Evolutionary conservation across 805 yeast genomes (phyloP), one percentile per base, ranked within the genome.

Genomic region (Pichia rugopelliculosa): DNA sequence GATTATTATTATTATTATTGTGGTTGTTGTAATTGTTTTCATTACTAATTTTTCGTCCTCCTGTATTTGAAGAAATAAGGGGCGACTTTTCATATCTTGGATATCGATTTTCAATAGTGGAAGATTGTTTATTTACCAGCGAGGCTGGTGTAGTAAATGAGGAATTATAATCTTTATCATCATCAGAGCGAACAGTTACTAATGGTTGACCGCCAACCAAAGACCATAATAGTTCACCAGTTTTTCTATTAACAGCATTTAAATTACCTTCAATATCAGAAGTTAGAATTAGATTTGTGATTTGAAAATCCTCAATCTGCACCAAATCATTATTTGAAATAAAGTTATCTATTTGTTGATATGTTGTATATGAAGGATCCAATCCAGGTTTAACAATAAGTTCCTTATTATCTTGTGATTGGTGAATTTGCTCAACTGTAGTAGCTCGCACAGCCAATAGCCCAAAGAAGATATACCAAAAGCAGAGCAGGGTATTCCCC

Each of bases 181-280:
- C 50, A 10, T 52, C 53, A 1, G 63, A 59, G 26, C 67, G 41
- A 3, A 64, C 52, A 2, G 49, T 64, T 11, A 84, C 87, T 45
- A 85, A 66, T 0, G 95, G 83, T 2, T 74, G 76, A 18, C 76
- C 77, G 3, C 86, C 79, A 5, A 78, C 76, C 3, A 89, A 64
- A 0, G 88, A 74, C 98, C 98, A 90, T 15, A 83, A 59, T 10
- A 82, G 62, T 23, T 77, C 77, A 2, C 98, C 98, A 0, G 84
- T 79, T 43, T 76, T 70, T 51, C 97, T 70, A 53, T 82, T 80
- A 10, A 89, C 65, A 0, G 93, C 96, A 60, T 88, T 93, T 10
- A 90, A 63, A 25, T 85, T 82, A 1, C 97, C 98, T 58, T 91
- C 96, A 1, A 89, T 75, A 57, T 90, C 95, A 12, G 90, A 79